A percentile compares a stretch with the other conserved stretches of the same genome.
phyloP scores from a whole-genome alignment of 257 asterid genomes.

The Henckelia pumila region DNA sequence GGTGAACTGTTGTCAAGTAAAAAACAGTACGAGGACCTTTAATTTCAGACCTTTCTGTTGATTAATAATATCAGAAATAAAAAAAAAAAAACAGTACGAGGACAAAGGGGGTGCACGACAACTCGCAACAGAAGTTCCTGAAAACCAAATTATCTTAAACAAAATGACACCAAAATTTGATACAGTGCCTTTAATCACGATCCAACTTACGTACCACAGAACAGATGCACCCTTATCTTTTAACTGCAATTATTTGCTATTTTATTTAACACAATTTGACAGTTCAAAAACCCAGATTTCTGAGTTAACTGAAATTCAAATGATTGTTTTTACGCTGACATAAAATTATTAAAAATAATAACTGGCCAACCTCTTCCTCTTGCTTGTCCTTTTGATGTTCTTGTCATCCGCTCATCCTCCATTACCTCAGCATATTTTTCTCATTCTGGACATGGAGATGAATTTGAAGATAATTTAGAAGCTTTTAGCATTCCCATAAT shows the following conservation, averaged over 20 bases:
- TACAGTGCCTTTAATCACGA: background rate
- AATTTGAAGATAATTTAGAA: background rate
- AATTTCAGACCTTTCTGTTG: too few relatives aligned
- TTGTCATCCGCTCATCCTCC: too few relatives aligned
- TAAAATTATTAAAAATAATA: too few relatives aligned
- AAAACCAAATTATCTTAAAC: background rate
- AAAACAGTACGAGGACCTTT: too few relatives aligned
- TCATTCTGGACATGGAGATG: background rate
- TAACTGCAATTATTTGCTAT: background rate
- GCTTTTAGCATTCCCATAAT: constrained; percentile 60
- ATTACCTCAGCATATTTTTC: background rate
- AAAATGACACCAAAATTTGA: background rate
- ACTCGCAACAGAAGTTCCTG: background rate
- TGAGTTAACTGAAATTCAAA: background rate
- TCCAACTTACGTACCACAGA: background rate
- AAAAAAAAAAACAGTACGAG: too few relatives aligned
- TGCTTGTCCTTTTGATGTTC: background rate
- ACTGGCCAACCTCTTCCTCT: background rate
- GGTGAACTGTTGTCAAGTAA: too few relatives aligned
- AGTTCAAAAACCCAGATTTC: background rate
- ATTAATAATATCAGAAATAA: too few relatives aligned
- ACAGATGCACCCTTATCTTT: background rate
- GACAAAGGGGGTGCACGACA: background rate
- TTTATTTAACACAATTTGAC: background rate
- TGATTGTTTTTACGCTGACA: background rate